Evolutionary conservation across 106 monocot species (phyloP), one percentile per base, ranked within the genome.

Genomic region (Gastrodia elata): DNA sequence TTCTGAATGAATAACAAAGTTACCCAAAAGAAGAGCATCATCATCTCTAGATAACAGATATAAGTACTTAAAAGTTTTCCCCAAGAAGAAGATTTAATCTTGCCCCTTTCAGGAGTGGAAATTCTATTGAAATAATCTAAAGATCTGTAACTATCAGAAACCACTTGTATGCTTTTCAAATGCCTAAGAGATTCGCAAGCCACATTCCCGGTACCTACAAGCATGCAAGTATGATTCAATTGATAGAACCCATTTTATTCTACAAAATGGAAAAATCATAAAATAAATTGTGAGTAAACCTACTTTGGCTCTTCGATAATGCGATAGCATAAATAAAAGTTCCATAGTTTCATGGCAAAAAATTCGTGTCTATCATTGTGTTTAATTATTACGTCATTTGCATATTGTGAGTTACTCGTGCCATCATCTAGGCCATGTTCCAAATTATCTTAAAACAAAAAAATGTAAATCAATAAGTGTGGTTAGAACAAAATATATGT

Each of bases 21-120:
- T 90, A 83, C 92, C 85, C 1, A 96, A 75, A 73, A 92, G 89
- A 55, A 96, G 82, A 46, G 86, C 68, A 72, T 86, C 70, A 20
- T 78, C 76, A 56, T 96, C 85, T 35, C 83, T 89, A 72, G 92
- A 96, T 25, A 96, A 74, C 64, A 96, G 67, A 86, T 92, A 96
- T 73, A 96, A 79, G 68, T 96, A 96, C 39, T 96, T 96, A 39
- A 96, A 72, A 36, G 92, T 96, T 75, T 96, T 92, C 13, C 91
- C 95, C 48, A 92, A 75, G 78, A 96, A 96, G 78, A 96, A 96
- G 68, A 92, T 96, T 96, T 92, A 92, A 96, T 95, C 80, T 95
- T 95, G 76, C 92, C 94, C 73, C 94, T 91, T 77, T 74, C 85
- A 20, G 25, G 86, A 73, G 94, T 87, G 2, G 91, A 91, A 44